These are phyloP conservation scores for Termitomyces sp. DNA, from an alignment of 768 basidiomycete species.

Conservation along the genomic window DNA sequence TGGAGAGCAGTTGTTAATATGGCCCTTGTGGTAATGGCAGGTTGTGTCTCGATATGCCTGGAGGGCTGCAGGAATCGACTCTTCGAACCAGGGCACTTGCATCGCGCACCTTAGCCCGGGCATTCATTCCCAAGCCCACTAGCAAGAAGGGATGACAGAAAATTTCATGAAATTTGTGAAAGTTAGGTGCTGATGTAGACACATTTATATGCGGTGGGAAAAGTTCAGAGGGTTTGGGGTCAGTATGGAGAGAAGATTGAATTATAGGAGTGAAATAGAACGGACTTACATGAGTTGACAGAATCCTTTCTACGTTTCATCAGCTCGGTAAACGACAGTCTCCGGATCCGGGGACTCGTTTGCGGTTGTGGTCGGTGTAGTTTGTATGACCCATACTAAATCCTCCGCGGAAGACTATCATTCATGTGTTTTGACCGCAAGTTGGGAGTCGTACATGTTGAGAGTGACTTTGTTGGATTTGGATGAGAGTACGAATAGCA, in stretches of 20 bases:
- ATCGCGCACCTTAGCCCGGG: not conserved
- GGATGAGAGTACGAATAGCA: no score
- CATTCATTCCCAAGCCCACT: not conserved
- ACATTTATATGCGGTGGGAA: not conserved
- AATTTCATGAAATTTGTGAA: not conserved
- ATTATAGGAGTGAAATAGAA: no score
- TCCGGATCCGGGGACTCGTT: not conserved
- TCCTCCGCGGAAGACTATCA: no score
- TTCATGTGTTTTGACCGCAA: no score
- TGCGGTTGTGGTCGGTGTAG: no score
- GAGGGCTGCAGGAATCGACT: not conserved
- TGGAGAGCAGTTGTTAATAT: not conserved
- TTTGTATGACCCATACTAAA: no score
- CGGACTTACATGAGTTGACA: not conserved
- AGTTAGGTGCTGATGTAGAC: not conserved
- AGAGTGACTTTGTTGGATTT: no score
- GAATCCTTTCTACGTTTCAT: not conserved
- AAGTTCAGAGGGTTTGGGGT: not conserved
- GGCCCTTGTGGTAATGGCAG: not conserved
- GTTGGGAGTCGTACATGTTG: no score
- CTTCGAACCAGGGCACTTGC: not conserved
- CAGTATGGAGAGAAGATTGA: not conserved
- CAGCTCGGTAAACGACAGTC: not conserved
- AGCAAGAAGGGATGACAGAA: not conserved
- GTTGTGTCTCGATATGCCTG: not conserved